Percentiles rank a stretch among this genome's conserved stretches.
Conservation (phyloP, 345 rosid genomes). For the Populus deltoides region DNA sequence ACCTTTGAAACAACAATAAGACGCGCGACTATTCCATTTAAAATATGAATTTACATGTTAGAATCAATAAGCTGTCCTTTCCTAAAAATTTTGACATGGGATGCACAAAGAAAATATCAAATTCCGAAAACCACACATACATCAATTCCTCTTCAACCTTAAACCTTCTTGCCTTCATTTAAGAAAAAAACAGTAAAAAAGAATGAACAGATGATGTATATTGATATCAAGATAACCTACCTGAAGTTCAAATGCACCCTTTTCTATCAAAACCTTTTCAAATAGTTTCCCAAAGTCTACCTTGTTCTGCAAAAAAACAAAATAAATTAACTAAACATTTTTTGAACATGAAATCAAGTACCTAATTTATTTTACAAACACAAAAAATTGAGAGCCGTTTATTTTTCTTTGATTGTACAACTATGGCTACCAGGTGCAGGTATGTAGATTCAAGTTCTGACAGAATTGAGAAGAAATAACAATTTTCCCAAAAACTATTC, state of each 20-base stretch:
- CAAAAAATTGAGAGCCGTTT: background rate
- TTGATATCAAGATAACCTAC: conserved; percentile 35
- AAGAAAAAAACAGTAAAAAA: background rate
- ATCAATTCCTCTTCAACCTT: background rate
- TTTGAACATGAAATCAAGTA: background rate
- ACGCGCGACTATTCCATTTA: background rate
- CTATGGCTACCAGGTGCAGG: background rate
- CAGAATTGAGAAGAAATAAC: background rate
- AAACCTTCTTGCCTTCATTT: background rate
- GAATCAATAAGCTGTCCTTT: background rate
- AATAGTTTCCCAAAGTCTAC: conserved; percentile 49
- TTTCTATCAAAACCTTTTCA: conserved; percentile 47
- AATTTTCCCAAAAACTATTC: background rate
- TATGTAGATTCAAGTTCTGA: background rate
- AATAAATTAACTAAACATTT: no score
- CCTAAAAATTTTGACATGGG: background rate
- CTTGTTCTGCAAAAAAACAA: conserved; percentile 42
- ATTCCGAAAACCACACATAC: background rate
- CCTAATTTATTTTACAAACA: background rate
- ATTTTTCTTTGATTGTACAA: background rate
- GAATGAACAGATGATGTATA: background rate
- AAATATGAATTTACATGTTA: background rate
- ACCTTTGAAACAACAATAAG: background rate
- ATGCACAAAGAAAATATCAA: background rate
- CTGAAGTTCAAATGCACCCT: conserved; percentile 54